Evolutionary conservation across 306 rosid species (phyloP), one percentile per base, ranked within the genome.

Genomic region (Arachis stenosperma): DNA sequence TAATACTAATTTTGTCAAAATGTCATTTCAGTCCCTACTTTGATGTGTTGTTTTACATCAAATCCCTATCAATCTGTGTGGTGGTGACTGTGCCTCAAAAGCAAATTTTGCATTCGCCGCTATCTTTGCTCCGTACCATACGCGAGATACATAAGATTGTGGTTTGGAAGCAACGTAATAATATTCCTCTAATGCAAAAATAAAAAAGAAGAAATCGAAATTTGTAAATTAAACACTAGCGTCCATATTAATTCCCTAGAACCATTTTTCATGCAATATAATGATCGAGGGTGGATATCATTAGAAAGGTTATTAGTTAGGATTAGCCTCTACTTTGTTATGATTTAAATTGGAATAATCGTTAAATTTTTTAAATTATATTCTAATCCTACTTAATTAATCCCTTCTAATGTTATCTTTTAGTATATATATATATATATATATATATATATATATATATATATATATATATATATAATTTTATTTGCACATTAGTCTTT

Each of bases 111-210:
- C 66, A 75, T 8, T 15, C 41, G 51, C 71, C 73, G 58, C 51
- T 59, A 59, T 65, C 73, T 68, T 68, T 65, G n/a, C 12, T 27
- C 79, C 81, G 52, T 54, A 61, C 4, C 67, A 62, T 63, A 55
- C 68, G 81, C 76, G 4, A 37, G 27, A 61, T 39, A 68, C 56
- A 69, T 11, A 41, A 41, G 17, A 44, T 56, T 56, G 75, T 70
- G 75, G 65, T 61, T 55, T 10, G 29, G 55, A 12, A 0, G 42
- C 64, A 41, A 9, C 5, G 9, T 9, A 15, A 14, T 17, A 14
- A 53, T 53, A 37, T 69, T 17, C 29, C 27, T 56, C 3, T 9
- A 42, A 14, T 3, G 12, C 54, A 1, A 48, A 48, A 3, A 46
- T 8, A 3, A 46, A 51, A 52, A 37, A 69, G 9, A 54, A 53